Percentiles rank a stretch among this genome's conserved stretches.
Evolutionary conservation across 495 filamentous ascomycete genomes (phyloP).

Genomic region (Penicillium arizonense): DNA sequence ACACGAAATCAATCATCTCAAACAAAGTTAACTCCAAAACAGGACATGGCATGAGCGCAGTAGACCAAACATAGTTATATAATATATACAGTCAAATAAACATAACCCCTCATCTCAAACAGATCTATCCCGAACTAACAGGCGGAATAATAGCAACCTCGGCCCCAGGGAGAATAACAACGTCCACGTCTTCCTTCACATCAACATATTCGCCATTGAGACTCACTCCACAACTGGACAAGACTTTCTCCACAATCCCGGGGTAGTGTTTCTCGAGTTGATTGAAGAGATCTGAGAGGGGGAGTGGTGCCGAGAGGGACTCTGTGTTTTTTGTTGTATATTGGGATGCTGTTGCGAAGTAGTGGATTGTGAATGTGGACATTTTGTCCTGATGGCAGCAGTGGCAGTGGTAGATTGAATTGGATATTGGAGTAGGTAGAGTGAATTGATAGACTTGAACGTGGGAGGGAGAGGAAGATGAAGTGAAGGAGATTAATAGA

Average conservation of each 20-base stretch:
- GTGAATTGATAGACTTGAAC: not conserved
- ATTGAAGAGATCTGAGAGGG: slow-evolving; percentile 62
- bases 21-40: not conserved
- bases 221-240: slow-evolving; percentile 78
- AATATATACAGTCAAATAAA: not conserved
- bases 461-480: not conserved
- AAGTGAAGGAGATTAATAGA: not conserved
- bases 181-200: slow-evolving; percentile 35
- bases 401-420: not conserved
- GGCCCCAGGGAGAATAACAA: slow-evolving; percentile 70
- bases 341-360: slow-evolving; percentile 78
- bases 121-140: slow-evolving; percentile 64
- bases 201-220: slow-evolving; percentile 89
- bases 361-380: slow-evolving; percentile 69
- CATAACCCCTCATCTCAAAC: not conserved
- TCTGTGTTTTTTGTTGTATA: slow-evolving; percentile 74
- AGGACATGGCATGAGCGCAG: not conserved
- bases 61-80: no score
- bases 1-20: not conserved
- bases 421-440: not conserved
- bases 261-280: slow-evolving; percentile 74
- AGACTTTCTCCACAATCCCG: slow-evolving; percentile 72
- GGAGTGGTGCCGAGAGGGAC: slow-evolving; percentile 68
- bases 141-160: slow-evolving; percentile 96
- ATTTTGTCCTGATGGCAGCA: no score